Evolutionary conservation across 2,329 filamentous ascomycete genomes (phyloP).

Genomic region (Sporothrix sp.): DNA sequence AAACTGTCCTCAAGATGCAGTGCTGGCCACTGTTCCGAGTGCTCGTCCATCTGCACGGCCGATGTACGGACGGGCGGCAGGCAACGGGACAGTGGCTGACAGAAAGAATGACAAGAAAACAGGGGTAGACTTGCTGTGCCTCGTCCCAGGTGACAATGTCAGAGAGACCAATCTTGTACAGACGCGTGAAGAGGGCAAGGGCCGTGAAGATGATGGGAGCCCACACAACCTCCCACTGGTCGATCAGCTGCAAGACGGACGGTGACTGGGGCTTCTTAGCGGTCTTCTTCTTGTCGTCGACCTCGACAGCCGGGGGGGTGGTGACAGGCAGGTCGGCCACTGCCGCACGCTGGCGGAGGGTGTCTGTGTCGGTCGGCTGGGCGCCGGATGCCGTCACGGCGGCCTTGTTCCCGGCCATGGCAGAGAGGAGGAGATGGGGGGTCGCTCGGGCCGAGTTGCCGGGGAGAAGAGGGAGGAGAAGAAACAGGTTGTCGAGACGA

Average conservation of each 20-base stretch:
- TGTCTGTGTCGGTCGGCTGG: slow-evolving; percentile 47
- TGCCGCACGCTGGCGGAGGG: slow-evolving; percentile 43
- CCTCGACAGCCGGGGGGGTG: slow-evolving; percentile 30
- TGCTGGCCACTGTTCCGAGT: neutral
- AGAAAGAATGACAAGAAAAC: neutral
- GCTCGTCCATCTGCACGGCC: neutral
- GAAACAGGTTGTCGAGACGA: neutral
- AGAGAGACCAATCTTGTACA: slow-evolving; percentile 61
- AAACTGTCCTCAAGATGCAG: neutral
- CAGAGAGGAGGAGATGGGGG: neutral
- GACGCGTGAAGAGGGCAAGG: slow-evolving; percentile 54
- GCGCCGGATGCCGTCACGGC: slow-evolving; percentile 50
- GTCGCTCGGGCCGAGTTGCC: neutral
- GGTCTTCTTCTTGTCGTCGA: slow-evolving; percentile 51
- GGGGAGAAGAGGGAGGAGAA: neutral
- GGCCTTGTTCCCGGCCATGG: slow-evolving; percentile 46
- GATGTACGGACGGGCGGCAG: neutral
- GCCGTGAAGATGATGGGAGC: slow-evolving; percentile 52
- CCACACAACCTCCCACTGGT: slow-evolving; percentile 53
- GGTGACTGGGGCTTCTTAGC: slow-evolving; percentile 44
- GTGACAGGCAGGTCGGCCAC: slow-evolving; percentile 31
- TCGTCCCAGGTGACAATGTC: slow-evolving; percentile 60
- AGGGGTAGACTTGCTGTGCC: slow-evolving; percentile 43
- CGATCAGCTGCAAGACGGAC: slow-evolving; percentile 52
- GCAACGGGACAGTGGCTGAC: neutral